Conservation (phyloP, 2,329 filamentous ascomycete genomes). For the Penicillium verrucosum region DNA sequence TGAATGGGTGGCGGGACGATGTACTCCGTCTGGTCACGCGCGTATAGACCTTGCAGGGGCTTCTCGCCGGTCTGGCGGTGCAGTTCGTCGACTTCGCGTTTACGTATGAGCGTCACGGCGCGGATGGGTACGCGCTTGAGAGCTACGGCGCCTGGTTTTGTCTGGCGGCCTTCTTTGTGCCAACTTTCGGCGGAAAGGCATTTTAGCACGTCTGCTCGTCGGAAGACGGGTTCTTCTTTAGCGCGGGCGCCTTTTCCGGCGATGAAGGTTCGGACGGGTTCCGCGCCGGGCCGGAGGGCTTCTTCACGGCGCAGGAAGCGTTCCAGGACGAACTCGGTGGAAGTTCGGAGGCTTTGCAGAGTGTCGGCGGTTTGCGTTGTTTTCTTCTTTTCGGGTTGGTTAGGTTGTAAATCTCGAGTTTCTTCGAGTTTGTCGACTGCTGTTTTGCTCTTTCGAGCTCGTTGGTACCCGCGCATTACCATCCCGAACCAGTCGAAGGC, state of each 20-base stretch:
- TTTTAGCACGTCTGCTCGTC: conserved; percentile 71
- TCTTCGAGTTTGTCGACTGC: conserved; percentile 78
- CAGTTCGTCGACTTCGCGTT: conserved; percentile 83
- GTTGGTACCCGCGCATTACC: conserved; percentile 70
- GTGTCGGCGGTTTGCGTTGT: conserved; percentile 74
- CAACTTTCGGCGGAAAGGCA: conserved; percentile 94
- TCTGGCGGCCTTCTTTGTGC: conserved; percentile 90
- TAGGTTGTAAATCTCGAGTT: conserved; percentile 68
- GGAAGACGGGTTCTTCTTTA: conserved; percentile 76
- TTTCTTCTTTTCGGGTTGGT: conserved; percentile 69
- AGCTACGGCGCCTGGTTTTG: conserved; percentile 66
- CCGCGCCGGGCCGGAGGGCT: conserved; percentile 67
- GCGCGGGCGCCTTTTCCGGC: conserved; percentile 70
- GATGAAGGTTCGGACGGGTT: conserved; percentile 70
- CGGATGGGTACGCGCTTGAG: conserved; percentile 86
- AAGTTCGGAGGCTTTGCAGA: conserved; percentile 82
- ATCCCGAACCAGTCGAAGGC: conserved; percentile 85
- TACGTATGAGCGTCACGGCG: conserved; percentile 81
- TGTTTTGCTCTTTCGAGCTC: conserved; percentile 55
- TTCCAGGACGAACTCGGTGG: conserved; percentile 77
- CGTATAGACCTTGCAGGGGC: conserved; percentile 80
- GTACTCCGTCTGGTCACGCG: conserved; percentile 83
- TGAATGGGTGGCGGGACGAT: conserved; percentile 86
- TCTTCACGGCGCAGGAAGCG: conserved; percentile 90
- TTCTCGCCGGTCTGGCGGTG: conserved; percentile 77